These are phyloP conservation scores for Coemansia sp. DNA, from an alignment of 192 early-diverging fungal genomes.

Conservation along the genomic window DNA sequence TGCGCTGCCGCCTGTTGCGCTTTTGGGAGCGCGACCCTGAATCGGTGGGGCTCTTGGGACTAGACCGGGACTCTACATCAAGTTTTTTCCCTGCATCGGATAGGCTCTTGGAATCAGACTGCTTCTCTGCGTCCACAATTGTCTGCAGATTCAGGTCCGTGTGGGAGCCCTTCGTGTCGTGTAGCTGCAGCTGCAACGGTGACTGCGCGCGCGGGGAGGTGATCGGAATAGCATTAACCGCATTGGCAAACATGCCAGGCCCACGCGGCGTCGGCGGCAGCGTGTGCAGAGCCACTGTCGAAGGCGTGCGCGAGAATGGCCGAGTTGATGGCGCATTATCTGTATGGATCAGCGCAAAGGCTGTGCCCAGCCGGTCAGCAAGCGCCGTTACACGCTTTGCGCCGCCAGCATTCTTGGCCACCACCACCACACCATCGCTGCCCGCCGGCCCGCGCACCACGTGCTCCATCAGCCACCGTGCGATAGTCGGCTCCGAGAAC, in stretches of 20 bases:
- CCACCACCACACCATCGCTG: slow-evolving; percentile 65
- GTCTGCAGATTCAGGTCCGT: slow-evolving; percentile 36
- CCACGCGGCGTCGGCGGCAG: slow-evolving; percentile 51
- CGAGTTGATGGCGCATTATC: slow-evolving; percentile 63
- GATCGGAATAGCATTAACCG: slow-evolving; percentile 37
- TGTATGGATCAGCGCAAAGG: slow-evolving; percentile 96
- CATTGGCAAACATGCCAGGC: slow-evolving; percentile 49
- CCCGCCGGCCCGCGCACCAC: slow-evolving; percentile 59
- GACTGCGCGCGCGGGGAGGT: slow-evolving; percentile 30
- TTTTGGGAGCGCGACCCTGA: neutral
- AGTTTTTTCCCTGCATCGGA: neutral
- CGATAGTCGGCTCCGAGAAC: slow-evolving; percentile 85
- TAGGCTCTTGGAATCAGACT: neutral
- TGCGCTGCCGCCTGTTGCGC: slow-evolving; percentile 4
- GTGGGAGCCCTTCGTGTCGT: slow-evolving; percentile 20
- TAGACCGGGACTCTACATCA: neutral
- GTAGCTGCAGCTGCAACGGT: slow-evolving; percentile 17
- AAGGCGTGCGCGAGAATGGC: slow-evolving; percentile 54
- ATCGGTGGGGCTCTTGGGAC: neutral
- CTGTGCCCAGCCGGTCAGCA: slow-evolving; percentile 88
- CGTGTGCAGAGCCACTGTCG: slow-evolving; percentile 54
- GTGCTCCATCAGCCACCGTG: slow-evolving; percentile 80
- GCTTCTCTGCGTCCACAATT: slow-evolving; percentile 11
- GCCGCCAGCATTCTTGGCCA: slow-evolving; percentile 94
- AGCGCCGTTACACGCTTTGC: slow-evolving; percentile 94